phyloP scores from a whole-genome alignment of 805 yeast genomes.

The Torulaspora maleeae region DNA sequence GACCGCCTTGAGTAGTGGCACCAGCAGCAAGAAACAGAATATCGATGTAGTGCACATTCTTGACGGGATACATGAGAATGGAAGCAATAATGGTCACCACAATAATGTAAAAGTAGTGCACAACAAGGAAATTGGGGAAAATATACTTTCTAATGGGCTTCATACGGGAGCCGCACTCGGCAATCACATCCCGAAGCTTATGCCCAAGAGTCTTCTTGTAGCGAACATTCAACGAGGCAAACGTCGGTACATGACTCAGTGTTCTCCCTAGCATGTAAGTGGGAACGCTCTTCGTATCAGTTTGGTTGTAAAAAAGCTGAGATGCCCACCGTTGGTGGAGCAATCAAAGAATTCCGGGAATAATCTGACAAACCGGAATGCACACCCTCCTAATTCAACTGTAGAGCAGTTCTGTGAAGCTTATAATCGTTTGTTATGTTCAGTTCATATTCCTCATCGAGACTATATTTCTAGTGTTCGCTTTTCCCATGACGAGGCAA shows the following conservation, averaged over 20 bases:
- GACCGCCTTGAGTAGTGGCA: conserved; percentile 85
- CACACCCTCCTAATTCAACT: background rate
- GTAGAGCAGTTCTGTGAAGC: background rate
- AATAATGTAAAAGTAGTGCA: conserved; percentile 70
- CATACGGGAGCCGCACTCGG: conserved; percentile 26
- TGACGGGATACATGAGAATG: conserved; percentile 70
- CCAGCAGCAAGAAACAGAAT: conserved; percentile 72
- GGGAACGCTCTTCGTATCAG: background rate
- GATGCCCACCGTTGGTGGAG: conserved; percentile 8
- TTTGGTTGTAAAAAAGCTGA: background rate
- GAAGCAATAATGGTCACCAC: conserved; percentile 60
- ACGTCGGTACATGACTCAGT: conserved; percentile 27
- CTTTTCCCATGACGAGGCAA: background rate
- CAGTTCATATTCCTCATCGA: too few species aligned
- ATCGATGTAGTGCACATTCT: conserved; percentile 66
- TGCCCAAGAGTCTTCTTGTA: conserved; percentile 40
- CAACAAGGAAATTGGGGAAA: conserved; percentile 47
- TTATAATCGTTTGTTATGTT: too few species aligned
- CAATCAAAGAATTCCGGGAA: background rate
- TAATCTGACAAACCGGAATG: background rate
- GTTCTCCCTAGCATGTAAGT: conserved; percentile 19
- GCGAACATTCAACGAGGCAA: conserved; percentile 20
- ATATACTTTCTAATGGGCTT: conserved; percentile 39
- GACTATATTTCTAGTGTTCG: too few species aligned
- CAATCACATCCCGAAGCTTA: conserved; percentile 38